phyloP scores from a whole-genome alignment of 768 basidiomycete genomes.

The Pleurotus tuber-regium region DNA sequence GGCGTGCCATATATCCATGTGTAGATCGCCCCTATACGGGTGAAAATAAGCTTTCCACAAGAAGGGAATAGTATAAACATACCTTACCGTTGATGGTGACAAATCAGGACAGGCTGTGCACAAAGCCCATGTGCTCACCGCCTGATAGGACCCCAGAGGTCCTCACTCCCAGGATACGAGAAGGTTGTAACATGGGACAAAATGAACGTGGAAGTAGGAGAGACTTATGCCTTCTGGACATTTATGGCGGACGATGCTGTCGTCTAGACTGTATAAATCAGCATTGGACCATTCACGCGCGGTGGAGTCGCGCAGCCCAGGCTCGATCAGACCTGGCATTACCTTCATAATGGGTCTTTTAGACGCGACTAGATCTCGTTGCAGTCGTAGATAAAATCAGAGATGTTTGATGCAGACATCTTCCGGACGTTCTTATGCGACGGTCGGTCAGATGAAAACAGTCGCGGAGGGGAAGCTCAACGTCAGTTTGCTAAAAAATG shows the following conservation, averaged over 20 bases:
- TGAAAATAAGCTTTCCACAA: slow-evolving; percentile 4
- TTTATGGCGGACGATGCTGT: no score
- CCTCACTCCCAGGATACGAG: background rate
- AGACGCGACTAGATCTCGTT: background rate
- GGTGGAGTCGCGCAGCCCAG: background rate
- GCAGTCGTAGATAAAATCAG: background rate
- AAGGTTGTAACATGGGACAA: background rate
- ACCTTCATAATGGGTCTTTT: no score
- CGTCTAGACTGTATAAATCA: no score
- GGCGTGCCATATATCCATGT: no score
- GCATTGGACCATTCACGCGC: no score
- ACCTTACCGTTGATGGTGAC: slow-evolving; percentile 3
- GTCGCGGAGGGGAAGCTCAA: background rate
- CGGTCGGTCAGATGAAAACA: no score
- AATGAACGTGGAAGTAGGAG: background rate
- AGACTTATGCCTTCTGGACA: background rate
- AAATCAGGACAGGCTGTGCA: background rate
- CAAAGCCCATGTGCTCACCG: slow-evolving; percentile 2
- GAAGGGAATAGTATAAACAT: slow-evolving; percentile 2
- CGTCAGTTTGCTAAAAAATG: no score
- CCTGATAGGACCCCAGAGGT: slow-evolving; percentile 1
- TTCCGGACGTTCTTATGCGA: background rate
- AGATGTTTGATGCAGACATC: background rate
- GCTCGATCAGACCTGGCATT: no score
- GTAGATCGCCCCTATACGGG: no score